Percentiles rank a stretch among this genome's conserved stretches.
Evolutionary conservation across 2,329 filamentous ascomycete species (phyloP).

Genomic region (Aureobasidium sp.): DNA sequence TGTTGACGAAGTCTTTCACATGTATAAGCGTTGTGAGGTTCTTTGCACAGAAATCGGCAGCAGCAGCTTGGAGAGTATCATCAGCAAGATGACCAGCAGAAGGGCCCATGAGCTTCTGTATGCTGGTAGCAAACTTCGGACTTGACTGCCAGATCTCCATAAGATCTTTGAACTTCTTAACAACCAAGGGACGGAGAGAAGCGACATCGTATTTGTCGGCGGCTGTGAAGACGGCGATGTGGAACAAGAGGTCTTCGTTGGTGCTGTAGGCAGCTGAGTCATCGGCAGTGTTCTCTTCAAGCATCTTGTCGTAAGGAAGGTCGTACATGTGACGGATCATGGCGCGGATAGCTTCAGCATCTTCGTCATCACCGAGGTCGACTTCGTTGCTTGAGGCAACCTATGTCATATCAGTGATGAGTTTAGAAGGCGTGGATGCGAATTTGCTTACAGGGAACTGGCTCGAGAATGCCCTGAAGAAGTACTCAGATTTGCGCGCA

Average conservation of each 20-base stretch:
- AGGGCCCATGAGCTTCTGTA: background rate
- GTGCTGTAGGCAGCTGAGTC: background rate
- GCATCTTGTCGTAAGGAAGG: background rate
- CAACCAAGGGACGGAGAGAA: slow-evolving; percentile 5
- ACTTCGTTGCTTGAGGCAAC: background rate
- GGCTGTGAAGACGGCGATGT: slow-evolving; percentile 11
- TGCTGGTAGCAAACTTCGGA: background rate
- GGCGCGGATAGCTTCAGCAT: background rate
- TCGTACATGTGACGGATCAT: slow-evolving; percentile 9
- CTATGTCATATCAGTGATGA: background rate
- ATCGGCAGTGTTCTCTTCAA: background rate
- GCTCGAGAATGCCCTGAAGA: background rate
- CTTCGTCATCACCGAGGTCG: background rate
- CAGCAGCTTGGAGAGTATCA: background rate
- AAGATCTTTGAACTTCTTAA: slow-evolving; percentile 8
- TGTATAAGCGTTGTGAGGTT: background rate
- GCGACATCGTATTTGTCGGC: slow-evolving; percentile 16
- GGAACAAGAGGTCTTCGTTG: slow-evolving; percentile 1
- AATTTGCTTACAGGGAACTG: background rate
- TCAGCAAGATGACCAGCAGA: background rate
- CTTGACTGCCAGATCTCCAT: background rate
- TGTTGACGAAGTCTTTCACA: background rate
- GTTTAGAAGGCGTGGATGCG: too few relatives aligned
- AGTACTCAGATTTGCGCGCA: background rate
- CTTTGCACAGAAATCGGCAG: background rate